Evolutionary conservation across 1,139 yeast genomes (phyloP).

Genomic region (Torulaspora globosa): DNA sequence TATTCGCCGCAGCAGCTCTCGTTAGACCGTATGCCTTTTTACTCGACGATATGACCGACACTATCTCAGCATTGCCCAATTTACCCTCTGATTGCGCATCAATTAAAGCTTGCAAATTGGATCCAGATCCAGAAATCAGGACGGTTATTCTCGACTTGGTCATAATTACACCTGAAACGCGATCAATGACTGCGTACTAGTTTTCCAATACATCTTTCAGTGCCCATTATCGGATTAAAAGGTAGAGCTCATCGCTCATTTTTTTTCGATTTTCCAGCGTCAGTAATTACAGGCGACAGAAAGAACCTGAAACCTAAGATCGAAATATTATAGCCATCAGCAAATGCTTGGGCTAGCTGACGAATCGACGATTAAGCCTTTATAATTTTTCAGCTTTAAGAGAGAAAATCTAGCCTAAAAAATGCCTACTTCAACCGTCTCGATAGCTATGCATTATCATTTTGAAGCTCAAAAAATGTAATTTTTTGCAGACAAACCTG

Average conservation of each 20-base stretch:
- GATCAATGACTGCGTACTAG: neutral
- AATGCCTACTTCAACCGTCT: too few relatives aligned
- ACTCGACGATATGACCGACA: slow-evolving; percentile 77
- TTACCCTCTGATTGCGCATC: slow-evolving; percentile 63
- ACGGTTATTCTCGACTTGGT: slow-evolving; percentile 49
- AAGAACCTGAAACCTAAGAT: too few relatives aligned
- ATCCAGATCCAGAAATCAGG: slow-evolving; percentile 89
- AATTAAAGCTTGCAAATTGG: slow-evolving; percentile 88
- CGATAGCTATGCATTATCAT: neutral
- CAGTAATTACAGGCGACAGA: neutral
- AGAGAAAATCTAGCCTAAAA: neutral
- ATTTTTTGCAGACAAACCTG: neutral
- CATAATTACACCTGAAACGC: neutral
- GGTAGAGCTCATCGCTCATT: slow-evolving; percentile 4
- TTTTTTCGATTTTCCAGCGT: slow-evolving; percentile 1
- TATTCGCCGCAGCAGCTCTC: slow-evolving; percentile 65
- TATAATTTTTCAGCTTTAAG: neutral
- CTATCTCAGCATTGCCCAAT: slow-evolving; percentile 41
- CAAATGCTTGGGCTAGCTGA: too few relatives aligned
- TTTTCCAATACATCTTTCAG: neutral
- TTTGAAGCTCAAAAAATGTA: neutral
- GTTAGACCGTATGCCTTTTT: slow-evolving; percentile 76
- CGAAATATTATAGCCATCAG: too few relatives aligned
- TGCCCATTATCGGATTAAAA: neutral
- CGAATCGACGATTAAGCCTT: too few relatives aligned